Base-by-base conservation (phyloP, 192 early-diverging fungal genomes). In the Dissophora ornata region DNA sequence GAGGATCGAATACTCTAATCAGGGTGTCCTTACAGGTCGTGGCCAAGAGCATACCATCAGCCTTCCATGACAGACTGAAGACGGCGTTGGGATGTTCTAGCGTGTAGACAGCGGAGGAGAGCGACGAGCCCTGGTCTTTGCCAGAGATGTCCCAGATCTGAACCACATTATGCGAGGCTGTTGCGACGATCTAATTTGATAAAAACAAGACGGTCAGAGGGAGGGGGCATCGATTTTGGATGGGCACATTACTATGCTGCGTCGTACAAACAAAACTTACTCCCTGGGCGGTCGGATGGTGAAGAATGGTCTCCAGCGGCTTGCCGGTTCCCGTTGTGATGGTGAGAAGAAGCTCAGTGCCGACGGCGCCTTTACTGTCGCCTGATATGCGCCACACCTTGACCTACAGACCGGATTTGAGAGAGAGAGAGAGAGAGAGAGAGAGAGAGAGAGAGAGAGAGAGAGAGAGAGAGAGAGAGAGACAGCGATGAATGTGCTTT, bases 1-100 rank as follows among this genome's bases (percentile, higher is more conserved):
- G 82, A 1, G 84, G 82, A 80, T 93, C 90, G 79, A 84, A 91
- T 0, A 93, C 55, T 24, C 87, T 79, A 11, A 91, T 63, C 13
- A 60, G 47, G 50, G 85, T 81, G 44, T 89, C 91, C 47, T 88
- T 87, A 38, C 78, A 74, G 1, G 85, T 81, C 7, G 83, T 77
- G 19, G 74, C 87, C 8, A 92, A 33, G 12, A 80, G 29, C 3
- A 69, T 53, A 22, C 91, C 91, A 55, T 90, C 81, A 9, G 62
- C 75, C 40, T 86, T 92, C 89, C 89, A 92, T 36, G 83, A 71
- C 41, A 91, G 69, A 11, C 80, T 83, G 59, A 87, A 81, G 18
- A 90, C 69, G 6, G 56, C 22, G 30, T 83, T 79, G n/a, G 74
- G 80, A 18, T 80, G 79, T 1, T 69, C 48, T 9, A 79, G 36